Base-by-base conservation (phyloP, 805 yeast genomes). In the Saccharomyces paradoxus region DNA sequence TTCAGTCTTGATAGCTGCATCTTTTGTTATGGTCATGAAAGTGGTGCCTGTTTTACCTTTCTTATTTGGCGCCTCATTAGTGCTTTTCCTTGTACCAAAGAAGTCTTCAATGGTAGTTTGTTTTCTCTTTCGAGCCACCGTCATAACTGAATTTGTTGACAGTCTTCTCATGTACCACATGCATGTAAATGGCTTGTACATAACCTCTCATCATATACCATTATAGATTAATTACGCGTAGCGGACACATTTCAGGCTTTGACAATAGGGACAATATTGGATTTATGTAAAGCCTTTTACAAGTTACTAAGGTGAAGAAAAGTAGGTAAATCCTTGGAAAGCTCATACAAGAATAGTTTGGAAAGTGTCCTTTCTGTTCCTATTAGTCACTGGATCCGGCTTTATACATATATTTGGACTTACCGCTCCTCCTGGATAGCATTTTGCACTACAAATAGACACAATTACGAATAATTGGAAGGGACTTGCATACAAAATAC, bases 21-120 rank as follows among this genome's bases (percentile, higher is more conserved):
- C 49, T 2, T 46, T 46, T 46, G 49, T n/a, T 22, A 14, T 21
- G 29, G 14, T 22, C 29, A 17, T 46, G 17, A 46, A 46, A 22
- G 29, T 26, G 17, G 29, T 29, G 21, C 17, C 13, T 10, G 30
- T 22, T 26, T 32, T 55, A 30, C n/a, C 41, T 22, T 22, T 31
- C 44, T 37, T 37, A 10, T 21, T 37, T 24, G 44, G 24, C 17
- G 44, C 12, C 44, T 17, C 44, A 37, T 9, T 17, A 17, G 44
- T 21, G 17, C 24, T 37, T 21, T 37, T 37, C 17, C 17, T 55
- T 12, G 27, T 46, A 13, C 50, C 46, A 49, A 63, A 61, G 30
- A 63, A 63, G 4, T 59, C 63, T 17, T 57, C 60, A 46, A 63
- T 61, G 0, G 58, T 53, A 7, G 55, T 31, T 32, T 54, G 58